Evolutionary conservation across 1,284 basidiomycete species (phyloP).

Genomic region (Ganoderma boninense): DNA sequence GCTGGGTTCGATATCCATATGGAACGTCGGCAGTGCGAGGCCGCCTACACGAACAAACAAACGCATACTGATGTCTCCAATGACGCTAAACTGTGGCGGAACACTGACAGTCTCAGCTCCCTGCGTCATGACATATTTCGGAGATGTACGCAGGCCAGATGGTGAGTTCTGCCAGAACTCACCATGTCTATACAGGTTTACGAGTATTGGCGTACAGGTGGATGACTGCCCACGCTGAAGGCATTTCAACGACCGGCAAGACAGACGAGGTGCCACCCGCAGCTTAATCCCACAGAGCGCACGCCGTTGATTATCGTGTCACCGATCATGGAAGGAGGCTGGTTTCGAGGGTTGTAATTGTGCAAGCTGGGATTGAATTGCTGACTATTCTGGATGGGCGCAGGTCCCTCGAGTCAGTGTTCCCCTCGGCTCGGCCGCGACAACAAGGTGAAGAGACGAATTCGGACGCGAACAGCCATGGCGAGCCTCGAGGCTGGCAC

Average conservation of each 20-base stretch:
- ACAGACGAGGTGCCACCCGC: background rate
- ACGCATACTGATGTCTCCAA: background rate
- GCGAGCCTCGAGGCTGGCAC: background rate
- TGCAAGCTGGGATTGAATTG: background rate
- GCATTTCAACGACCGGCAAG: background rate
- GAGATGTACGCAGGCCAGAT: too few species aligned
- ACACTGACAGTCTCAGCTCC: background rate
- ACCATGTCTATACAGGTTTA: too few species aligned
- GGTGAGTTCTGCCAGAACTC: too few species aligned
- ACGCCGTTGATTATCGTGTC: background rate
- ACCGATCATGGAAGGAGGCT: slow-evolving; percentile 1
- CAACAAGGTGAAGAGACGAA: background rate
- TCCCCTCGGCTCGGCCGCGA: background rate
- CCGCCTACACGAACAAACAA: background rate
- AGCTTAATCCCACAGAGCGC: background rate
- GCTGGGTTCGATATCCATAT: background rate
- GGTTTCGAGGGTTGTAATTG: background rate
- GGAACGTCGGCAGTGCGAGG: background rate
- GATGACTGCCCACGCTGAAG: too few species aligned
- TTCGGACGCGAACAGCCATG: background rate
- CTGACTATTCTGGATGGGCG: background rate
- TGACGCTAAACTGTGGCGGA: too few species aligned
- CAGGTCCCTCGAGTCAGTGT: background rate
- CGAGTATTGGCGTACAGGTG: too few species aligned
- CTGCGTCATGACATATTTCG: background rate